Conservation (phyloP, 1,284 basidiomycete genomes). For the Thecaphora thlaspeos region DNA sequence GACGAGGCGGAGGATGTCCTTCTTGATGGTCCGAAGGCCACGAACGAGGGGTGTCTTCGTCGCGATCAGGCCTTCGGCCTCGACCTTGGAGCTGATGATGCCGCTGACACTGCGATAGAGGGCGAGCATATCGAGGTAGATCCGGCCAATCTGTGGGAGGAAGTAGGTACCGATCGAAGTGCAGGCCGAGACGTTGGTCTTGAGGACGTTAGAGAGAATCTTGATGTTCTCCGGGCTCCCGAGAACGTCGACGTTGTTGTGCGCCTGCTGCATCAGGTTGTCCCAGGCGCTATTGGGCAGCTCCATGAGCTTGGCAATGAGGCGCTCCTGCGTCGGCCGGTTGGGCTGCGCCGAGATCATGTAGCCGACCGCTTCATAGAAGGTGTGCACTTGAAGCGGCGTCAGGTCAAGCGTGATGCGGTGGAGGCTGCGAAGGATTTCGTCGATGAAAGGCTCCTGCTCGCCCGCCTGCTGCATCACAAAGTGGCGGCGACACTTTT, state of each 20-base stretch:
- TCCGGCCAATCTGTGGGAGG: conserved; percentile 88
- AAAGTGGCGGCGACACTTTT: conserved; percentile 96
- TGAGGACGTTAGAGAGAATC: conserved; percentile 93
- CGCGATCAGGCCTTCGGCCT: conserved; percentile 74
- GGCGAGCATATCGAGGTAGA: conserved; percentile 98
- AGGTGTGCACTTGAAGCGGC: conserved; percentile 73
- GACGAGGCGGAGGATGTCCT: conserved; percentile 91
- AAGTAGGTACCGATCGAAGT: conserved; percentile 96
- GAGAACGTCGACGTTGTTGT: conserved; percentile 87
- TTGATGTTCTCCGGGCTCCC: conserved; percentile 92
- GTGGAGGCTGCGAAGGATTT: conserved; percentile 88
- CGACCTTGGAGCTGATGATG: conserved; percentile 93
- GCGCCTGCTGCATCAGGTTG: conserved; percentile 92
- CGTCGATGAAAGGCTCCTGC: conserved; percentile 95
- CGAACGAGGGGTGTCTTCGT: conserved; percentile 97
- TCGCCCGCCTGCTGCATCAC: conserved; percentile 98
- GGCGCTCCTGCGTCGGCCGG: conserved; percentile 90
- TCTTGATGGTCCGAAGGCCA: conserved; percentile 93
- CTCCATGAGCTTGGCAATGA: conserved; percentile 95
- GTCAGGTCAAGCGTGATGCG: conserved; percentile 93
- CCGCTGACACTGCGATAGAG: conserved; percentile 96
- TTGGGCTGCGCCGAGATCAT: conserved; percentile 99
- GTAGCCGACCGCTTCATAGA: conserved; percentile 87
- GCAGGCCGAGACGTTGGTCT: conserved; percentile 98
- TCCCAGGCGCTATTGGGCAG: conserved; percentile 98